Conservation (phyloP, 2,329 filamentous ascomycete species). For the Passalora sequoiae region DNA sequence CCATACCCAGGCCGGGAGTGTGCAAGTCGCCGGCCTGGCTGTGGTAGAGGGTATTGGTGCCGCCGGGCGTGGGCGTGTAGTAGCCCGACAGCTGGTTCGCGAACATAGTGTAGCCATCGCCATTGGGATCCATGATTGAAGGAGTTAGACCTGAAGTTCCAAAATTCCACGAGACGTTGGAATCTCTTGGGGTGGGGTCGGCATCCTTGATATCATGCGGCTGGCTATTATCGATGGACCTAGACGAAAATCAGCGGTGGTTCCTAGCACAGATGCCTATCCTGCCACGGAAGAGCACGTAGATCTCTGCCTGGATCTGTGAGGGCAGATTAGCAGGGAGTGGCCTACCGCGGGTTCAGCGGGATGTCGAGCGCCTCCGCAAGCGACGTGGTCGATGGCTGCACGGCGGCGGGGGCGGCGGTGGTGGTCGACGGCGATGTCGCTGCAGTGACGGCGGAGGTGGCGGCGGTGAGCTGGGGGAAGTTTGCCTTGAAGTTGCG, state of each 20-base stretch:
- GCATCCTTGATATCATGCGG: slow-evolving; percentile 58
- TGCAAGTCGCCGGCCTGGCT: slow-evolving; percentile 74
- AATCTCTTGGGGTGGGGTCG: slow-evolving; percentile 74
- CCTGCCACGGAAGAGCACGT: slow-evolving; percentile 18
- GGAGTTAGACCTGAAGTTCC: slow-evolving; percentile 61
- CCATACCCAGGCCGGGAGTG: slow-evolving; percentile 62
- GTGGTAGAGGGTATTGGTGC: slow-evolving; percentile 74
- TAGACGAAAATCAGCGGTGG: slow-evolving; percentile 14
- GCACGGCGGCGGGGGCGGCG: slow-evolving; percentile 34
- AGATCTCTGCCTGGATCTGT: slow-evolving; percentile 15
- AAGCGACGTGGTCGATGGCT: slow-evolving; percentile 36
- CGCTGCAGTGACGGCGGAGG: slow-evolving; percentile 30
- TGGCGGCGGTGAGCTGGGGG: slow-evolving; percentile 58
- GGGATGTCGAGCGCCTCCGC: slow-evolving; percentile 46
- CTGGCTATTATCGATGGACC: slow-evolving; percentile 21
- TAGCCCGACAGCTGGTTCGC: slow-evolving; percentile 75
- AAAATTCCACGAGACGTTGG: slow-evolving; percentile 70
- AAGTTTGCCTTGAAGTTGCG: slow-evolving; percentile 80
- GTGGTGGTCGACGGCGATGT: slow-evolving; percentile 17
- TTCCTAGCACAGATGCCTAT: slow-evolving; percentile 3
- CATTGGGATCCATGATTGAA: slow-evolving; percentile 79
- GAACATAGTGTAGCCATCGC: slow-evolving; percentile 73
- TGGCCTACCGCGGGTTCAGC: slow-evolving; percentile 41
- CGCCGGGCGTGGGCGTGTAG: slow-evolving; percentile 82
- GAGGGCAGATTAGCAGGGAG: slow-evolving; percentile 15